A percentile compares a stretch with the other conserved stretches of the same genome.
Conservation (phyloP, 2,329 filamentous ascomycete genomes). For the Aspergillus calidoustus region DNA sequence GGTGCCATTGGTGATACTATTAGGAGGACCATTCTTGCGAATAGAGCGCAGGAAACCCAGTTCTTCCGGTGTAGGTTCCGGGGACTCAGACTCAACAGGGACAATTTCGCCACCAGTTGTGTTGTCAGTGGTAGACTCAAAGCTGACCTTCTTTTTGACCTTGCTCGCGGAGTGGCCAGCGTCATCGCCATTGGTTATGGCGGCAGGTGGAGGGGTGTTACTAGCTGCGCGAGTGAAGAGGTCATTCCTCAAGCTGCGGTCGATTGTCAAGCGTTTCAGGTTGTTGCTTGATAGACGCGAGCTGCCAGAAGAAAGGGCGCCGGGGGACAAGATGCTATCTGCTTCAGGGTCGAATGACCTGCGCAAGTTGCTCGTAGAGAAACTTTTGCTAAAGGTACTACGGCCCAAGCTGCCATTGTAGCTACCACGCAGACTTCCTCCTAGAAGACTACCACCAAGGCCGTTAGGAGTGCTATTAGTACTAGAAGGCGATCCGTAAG, state of each 20-base stretch:
- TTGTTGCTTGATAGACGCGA: constrained; percentile 69
- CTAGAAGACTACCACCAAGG: constrained; percentile 68
- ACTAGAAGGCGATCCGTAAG: constrained; percentile 80
- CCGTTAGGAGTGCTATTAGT: constrained; percentile 70
- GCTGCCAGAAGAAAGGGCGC: constrained; percentile 75
- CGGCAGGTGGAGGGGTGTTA: constrained; percentile 28
- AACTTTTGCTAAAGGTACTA: constrained; percentile 78
- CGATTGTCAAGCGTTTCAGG: constrained; percentile 91
- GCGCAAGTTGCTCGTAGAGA: constrained; percentile 84
- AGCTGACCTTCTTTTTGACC: constrained; percentile 84
- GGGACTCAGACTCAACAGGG: constrained; percentile 53
- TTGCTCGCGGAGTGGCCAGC: constrained; percentile 40
- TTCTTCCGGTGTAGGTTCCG: constrained; percentile 62
- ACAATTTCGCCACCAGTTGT: constrained; percentile 57
- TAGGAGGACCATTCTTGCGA: constrained; percentile 53
- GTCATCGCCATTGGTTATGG: constrained; percentile 46
- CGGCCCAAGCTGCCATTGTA: constrained; percentile 62
- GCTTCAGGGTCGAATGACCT: constrained; percentile 75
- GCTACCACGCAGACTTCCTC: constrained; percentile 43
- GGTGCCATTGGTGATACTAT: constrained; percentile 41
- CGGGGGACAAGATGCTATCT: constrained; percentile 83
- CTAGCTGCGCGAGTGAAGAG: constrained; percentile 55
- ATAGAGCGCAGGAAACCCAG: constrained; percentile 63
- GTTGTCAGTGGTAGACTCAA: constrained; percentile 62
- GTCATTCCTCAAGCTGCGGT: constrained; percentile 76